Evolutionary conservation across 805 yeast genomes (phyloP), one percentile per base, ranked within the genome.

Genomic region (Schizosaccharomyces cryophilus): DNA sequence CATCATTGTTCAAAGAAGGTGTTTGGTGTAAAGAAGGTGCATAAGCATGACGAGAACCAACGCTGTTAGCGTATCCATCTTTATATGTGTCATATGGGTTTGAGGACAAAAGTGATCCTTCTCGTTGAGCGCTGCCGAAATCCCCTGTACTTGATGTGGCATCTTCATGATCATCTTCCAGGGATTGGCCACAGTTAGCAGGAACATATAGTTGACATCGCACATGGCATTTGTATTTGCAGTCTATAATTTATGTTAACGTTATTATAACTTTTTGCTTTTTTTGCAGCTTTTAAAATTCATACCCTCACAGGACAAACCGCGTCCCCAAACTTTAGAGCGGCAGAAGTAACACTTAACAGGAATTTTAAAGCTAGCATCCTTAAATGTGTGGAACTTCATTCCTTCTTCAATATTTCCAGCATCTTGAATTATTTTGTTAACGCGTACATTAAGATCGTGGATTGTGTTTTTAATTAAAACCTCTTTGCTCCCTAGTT

Each of bases 381-480:
- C 17, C 31, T 61, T 58, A 65, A 68, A 64, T 31, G 60, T 59
- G 38, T 66, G 69, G 26, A 67, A 66, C 21, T 59, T 60, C n/a
- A 75, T 74, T 19, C 77, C 75, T 54, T 76, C 78, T 48, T 78
- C 78, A 62, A 84, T 73, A 13, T 83, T 74, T 0, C 84, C 86
- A 0, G 93, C 88, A 60, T 84, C 87, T 63, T 83, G 80, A 70
- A 87, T 93, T 65, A 93, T 87, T 31, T 93, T 82, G 70, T 90
- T 96, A 60, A 90, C 82, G 66, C 85, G 90, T 21, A 89, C 97
- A 68, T 88, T 95, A 13, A 51, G 26, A 24, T 51, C 56, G 6
- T 51, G 35, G 9, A 51, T 21, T 51, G 31, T 21, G 35, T 21
- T 29, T 29, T 51, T 21, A 11, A 51, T 24, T 24, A 45, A 19